Conservation (phyloP, 1,139 yeast species). For the Hansenula anomala region DNA sequence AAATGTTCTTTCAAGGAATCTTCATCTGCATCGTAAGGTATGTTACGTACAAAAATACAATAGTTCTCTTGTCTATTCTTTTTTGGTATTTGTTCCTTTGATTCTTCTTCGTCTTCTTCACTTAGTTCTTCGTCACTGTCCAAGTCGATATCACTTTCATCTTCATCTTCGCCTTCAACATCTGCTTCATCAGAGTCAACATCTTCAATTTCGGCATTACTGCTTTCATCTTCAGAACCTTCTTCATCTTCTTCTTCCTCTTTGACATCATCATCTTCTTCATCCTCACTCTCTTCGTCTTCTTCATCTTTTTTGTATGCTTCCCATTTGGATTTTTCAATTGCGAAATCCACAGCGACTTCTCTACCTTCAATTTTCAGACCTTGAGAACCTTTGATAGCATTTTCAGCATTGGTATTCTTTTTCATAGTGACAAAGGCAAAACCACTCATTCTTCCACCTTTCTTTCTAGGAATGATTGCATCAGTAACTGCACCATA, state of each 20-base stretch:
- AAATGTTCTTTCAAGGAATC: slow-evolving; percentile 79
- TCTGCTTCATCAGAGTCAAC: slow-evolving; percentile 28
- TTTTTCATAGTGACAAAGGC: slow-evolving; percentile 92
- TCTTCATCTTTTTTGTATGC: slow-evolving; percentile 37
- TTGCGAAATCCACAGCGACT: slow-evolving; percentile 92
- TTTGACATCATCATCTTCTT: slow-evolving; percentile 23
- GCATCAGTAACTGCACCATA: slow-evolving; percentile 90
- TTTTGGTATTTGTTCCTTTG: slow-evolving; percentile 32
- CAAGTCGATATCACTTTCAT: slow-evolving; percentile 25
- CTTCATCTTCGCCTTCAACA: slow-evolving; percentile 27
- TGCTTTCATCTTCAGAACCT: slow-evolving; percentile 31
- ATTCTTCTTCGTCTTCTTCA: slow-evolving; percentile 30
- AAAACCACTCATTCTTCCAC: slow-evolving; percentile 91
- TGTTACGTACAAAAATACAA: slow-evolving; percentile 80
- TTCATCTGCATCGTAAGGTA: slow-evolving; percentile 90
- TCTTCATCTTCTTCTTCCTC: slow-evolving; percentile 27
- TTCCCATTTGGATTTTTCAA: slow-evolving; percentile 84
- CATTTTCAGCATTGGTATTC: slow-evolving; percentile 70
- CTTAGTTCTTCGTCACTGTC: slow-evolving; percentile 29
- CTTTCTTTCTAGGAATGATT: slow-evolving; percentile 80
- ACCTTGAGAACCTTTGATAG: slow-evolving; percentile 69
- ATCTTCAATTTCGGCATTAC: slow-evolving; percentile 28
- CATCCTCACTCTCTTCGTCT: slow-evolving; percentile 26
- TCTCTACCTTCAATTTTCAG: slow-evolving; percentile 84
- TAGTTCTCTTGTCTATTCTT: slow-evolving; percentile 63